Base-by-base conservation (phyloP, 441 rosid genomes). In the Omphalea diandra region DNA sequence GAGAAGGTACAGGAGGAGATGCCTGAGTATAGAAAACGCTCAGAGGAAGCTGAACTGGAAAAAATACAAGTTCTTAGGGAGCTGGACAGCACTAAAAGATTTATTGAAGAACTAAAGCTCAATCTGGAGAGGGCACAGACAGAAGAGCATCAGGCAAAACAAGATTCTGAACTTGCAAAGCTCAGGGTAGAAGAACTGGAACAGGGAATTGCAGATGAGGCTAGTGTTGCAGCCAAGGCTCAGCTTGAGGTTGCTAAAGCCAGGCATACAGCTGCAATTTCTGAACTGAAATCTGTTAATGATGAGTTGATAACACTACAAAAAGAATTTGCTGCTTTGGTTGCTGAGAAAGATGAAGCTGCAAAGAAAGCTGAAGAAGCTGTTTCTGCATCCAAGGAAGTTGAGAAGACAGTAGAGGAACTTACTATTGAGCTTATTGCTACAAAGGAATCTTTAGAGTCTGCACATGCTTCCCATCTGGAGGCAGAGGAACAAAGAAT, bases 401-500 rank as follows among this genome's bases (percentile, higher is more conserved):
- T 89, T 66, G 97, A 94, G 84, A 94, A 73, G 86, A 86, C 83
- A 5, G 88, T 89, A 35, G 99, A 91, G 77, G 99, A 87, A 52
- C 87, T 91, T 63, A 90, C 94, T 14, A 88, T 90, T 61, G 99
- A 91, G 82, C 77, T 94, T 75, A 90, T 91, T 73, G 85, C 96
- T 57, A 76, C 94, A 8, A 94, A 89, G 77, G 97, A 91, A 80
- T 82, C 90, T 24, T 68, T 94, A 65, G 97, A 91, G 75, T 85
- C 99, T 40, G 97, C 96, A 47, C 97, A 91, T 76, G 90, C 96
- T 72, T 84, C 90, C 18, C 97, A 91, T 75, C 69, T 90, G 79
- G 99, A 90, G 76, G 97, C 96, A 0, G 99, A 94, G 81, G 97
- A 94, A 50, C 88, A 88, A 66, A 86, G 96, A 80, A 87, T 90